Base-by-base conservation (phyloP, 768 basidiomycete species). In the Kwoniella newhampshirensis region DNA sequence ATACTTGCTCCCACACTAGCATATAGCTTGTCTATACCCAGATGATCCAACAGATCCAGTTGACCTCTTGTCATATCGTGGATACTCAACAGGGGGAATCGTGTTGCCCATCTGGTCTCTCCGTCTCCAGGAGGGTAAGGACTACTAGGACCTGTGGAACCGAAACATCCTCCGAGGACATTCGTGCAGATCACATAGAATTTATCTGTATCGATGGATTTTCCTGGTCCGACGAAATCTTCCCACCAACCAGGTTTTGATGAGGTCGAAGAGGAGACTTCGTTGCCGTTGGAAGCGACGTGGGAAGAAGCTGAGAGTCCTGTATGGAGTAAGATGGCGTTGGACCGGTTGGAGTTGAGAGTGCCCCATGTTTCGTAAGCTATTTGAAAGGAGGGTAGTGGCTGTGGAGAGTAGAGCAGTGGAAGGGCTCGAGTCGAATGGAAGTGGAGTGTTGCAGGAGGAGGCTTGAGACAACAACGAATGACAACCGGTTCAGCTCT, bases 291-390 rank as follows among this genome's bases (percentile, higher is more conserved):
- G 7, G 67, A 70, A 2, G 73, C 73, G 51, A 74, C 75, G 78
- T 99, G 96, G 0, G 92, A 96, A 1, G 91, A 93, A 0, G 93
- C 96, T 11, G 90, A 93, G 2, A 99, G 83, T 17, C 96, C 96
- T 0, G 96, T 99, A 70, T 97, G 93, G 11, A 99, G 82, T 12
- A 99, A 85, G 46, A 99, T 92, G 46, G 83, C 94, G 71, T 99
- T 98, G 75, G 91, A 87, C 41, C 81, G 82, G 6, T 78, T 66
- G 0, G 87, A 80, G 21, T 88, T 88, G 41, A 98, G 86, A 1
- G 83, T 84, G 2, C 96, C 96, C 96, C 96, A 99, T 0, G 96
- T 90, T 79, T 99, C 96, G 81, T 98, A 99, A 0, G 96, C 96
- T 56, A 98, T 83, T 63, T 90, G 84, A 45, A 63, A 73, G 30